phyloP scores from a whole-genome alignment of 371 early-diverging fungal species.

The Funneliformis caledonium region DNA sequence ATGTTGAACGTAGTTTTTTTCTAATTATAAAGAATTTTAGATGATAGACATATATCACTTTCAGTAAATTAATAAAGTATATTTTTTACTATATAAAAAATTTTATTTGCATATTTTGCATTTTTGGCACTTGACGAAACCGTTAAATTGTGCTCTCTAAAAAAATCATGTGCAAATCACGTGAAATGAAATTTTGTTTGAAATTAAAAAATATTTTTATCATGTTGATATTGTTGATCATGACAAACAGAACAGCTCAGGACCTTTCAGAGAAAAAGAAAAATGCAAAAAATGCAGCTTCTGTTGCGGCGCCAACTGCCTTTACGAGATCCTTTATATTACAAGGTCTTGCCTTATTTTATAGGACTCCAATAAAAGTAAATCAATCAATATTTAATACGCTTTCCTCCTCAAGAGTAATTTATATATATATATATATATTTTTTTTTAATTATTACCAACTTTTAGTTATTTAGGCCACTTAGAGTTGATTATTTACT shows the following conservation, averaged over 20 bases:
- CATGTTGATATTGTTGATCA: not conserved
- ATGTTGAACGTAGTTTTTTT: too few relatives aligned
- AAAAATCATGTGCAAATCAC: too few relatives aligned
- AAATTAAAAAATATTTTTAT: too few relatives aligned
- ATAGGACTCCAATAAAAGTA: conserved; percentile 79
- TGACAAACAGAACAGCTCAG: not conserved
- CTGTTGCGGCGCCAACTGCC: conserved; percentile 24
- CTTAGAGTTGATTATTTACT: conserved; percentile 79
- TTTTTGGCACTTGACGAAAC: too few relatives aligned
- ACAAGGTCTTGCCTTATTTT: conserved; percentile 56
- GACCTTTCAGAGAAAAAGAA: conserved; percentile 19
- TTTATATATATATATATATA: too few relatives aligned
- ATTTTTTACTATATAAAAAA: too few relatives aligned
- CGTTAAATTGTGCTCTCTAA: too few relatives aligned
- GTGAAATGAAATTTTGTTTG: too few relatives aligned
- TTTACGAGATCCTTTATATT: conserved; percentile 23
- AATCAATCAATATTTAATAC: not conserved
- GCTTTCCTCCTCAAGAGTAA: not conserved
- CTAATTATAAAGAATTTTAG: too few relatives aligned
- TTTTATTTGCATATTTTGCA: too few relatives aligned
- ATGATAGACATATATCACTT: too few relatives aligned
- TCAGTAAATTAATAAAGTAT: too few relatives aligned
- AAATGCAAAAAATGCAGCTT: conserved; percentile 31
- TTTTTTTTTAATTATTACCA: conserved; percentile 9
- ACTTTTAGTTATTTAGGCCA: conserved; percentile 71